Evolutionary conservation across 192 early-diverging fungal species (phyloP).

Genomic region (Podila verticillata): DNA sequence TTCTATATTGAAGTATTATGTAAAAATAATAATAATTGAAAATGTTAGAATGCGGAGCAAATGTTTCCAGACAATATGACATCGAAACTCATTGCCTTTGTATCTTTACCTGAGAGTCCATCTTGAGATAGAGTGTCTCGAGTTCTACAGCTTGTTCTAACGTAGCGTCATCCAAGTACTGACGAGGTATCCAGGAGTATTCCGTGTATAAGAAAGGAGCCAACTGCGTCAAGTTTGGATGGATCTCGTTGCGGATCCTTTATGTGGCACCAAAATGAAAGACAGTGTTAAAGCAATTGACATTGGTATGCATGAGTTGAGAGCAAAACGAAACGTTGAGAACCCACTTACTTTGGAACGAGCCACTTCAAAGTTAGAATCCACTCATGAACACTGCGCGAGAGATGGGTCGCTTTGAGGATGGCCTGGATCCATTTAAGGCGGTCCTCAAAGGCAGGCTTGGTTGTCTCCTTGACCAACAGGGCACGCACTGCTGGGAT

Average conservation of each 20-base stretch:
- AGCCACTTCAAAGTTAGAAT: constrained; percentile 43
- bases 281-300: background rate
- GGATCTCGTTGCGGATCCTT: constrained; percentile 47
- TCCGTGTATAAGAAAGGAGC: background rate
- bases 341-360: constrained; percentile 27
- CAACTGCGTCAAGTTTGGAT: constrained; percentile 20
- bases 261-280: background rate
- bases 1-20: constrained; percentile 8
- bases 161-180: constrained; percentile 36
- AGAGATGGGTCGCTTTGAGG: constrained; percentile 16
- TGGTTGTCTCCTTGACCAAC: constrained; percentile 30
- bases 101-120: constrained; percentile 35
- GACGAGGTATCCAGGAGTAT: constrained; percentile 6
- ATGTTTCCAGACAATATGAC: background rate
- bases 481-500: constrained; percentile 21
- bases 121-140: constrained; percentile 17
- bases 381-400: constrained; percentile 24
- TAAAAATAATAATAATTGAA: background rate
- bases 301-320: background rate
- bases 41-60: background rate
- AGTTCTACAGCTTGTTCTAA: constrained; percentile 34
- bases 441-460: constrained; percentile 46
- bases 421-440: constrained; percentile 40
- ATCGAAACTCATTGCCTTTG: background rate
- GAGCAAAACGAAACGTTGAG: background rate